Evolutionary conservation across 2,329 filamentous ascomycete species (phyloP), one percentile per base, ranked within the genome.

Genomic region (Fusarium sp.): DNA sequence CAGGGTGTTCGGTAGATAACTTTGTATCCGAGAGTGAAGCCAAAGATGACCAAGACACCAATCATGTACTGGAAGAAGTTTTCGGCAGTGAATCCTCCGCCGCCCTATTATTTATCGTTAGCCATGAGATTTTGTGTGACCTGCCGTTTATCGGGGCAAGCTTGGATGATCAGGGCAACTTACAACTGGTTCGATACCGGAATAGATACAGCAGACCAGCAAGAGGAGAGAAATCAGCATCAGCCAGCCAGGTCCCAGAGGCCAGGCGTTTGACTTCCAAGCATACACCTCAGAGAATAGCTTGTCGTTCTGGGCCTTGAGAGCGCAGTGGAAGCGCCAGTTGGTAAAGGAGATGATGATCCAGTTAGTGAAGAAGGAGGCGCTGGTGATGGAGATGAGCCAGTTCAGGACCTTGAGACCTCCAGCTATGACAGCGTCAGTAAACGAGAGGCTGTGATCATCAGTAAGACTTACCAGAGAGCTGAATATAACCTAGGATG

Each of bases 21-120:
- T 57, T 76, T 76, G 64, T 75, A 76, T 20, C 54, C 73, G 24
- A 64, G 35, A 11, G 73, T 76, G 20, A 76, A 76, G 40, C 69
- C 66, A 34, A 74, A 65, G 35, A 76, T 74, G 38, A 76, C 70
- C 2, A 76, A 35, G 5, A 76, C 62, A 24, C 72, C 72, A 24
- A 75, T 73, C 61, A 66, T 65, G 31, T 70, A 70, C 29, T 74
- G 69, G 66, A 75, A 74, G 42, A 73, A 73, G 60, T 68, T 75
- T 11, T 75, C 58, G 2, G 65, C 73, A 7, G 59, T 74, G n/a
- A 75, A 73, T 7, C 63, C 62, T 16, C 61, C 13, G 2, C 24
- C 37, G 3, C 58, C 38, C 73, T 73, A 18, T 6, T 4, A 6
- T n/a, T 29, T 4, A 2, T 10, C 3, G 47, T 70, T 38, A 72